phyloP scores from a whole-genome alignment of 1,284 basidiomycete species.

The Bjerkandera adusta region DNA sequence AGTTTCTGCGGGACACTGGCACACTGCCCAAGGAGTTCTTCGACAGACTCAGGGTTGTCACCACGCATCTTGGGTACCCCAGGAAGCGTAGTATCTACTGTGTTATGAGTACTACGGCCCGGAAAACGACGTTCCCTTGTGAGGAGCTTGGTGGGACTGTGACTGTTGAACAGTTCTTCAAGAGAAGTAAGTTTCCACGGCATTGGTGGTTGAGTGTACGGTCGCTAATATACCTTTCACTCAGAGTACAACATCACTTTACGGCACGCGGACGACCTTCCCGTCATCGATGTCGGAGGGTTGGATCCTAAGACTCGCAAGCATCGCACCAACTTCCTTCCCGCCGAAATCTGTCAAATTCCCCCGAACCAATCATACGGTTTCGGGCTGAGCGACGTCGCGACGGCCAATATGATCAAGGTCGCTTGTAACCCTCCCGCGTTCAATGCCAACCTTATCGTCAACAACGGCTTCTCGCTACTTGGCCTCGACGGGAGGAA shows the following conservation, averaged over 20 bases:
- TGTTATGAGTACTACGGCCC: constrained; percentile 45
- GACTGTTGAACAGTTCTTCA: constrained; percentile 62
- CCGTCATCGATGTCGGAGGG: constrained; percentile 59
- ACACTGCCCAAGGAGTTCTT: constrained; percentile 48
- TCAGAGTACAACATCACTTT: constrained; percentile 59
- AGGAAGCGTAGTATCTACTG: constrained; percentile 46
- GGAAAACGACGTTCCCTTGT: constrained; percentile 47
- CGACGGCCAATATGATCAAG: constrained; percentile 64
- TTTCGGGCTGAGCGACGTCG: constrained; percentile 48
- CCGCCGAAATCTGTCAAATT: constrained; percentile 71
- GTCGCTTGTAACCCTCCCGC: constrained; percentile 59
- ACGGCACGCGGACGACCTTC: constrained; percentile 47
- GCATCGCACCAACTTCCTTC: constrained; percentile 44
- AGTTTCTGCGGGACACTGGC: constrained; percentile 44
- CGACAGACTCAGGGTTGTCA: constrained; percentile 55
- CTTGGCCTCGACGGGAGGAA: constrained; percentile 44
- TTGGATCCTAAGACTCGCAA: too few relatives aligned
- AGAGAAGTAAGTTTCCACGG: constrained; percentile 42
- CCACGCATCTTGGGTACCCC: constrained; percentile 52
- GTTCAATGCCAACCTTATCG: constrained; percentile 56
- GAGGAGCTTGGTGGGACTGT: constrained; percentile 48
- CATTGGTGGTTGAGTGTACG: neutral
- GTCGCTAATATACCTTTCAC: neutral
- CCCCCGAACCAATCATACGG: constrained; percentile 50
- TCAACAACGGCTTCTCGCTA: constrained; percentile 49